Evolutionary conservation across 768 basidiomycete species (phyloP).

Genomic region (Mycena rosella): DNA sequence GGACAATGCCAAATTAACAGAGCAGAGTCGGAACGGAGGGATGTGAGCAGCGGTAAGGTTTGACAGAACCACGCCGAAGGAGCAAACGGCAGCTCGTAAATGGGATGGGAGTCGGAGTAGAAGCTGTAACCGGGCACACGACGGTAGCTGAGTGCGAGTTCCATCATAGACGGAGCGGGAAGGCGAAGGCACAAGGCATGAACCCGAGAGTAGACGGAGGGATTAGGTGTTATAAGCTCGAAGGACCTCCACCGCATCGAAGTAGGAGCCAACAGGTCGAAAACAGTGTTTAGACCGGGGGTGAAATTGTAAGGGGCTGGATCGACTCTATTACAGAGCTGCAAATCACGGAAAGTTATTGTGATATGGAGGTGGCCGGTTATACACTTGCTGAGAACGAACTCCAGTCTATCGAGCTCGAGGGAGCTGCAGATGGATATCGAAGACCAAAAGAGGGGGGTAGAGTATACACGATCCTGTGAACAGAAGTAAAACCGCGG

Average conservation of each 20-base stretch:
- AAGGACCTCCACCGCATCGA: neutral
- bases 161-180: neutral
- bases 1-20: no score
- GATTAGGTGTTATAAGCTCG: neutral
- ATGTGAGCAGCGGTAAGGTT: neutral
- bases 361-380: neutral
- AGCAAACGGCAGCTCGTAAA: neutral
- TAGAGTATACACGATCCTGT: neutral
- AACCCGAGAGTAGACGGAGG: neutral
- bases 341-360: neutral
- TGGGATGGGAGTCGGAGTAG: neutral
- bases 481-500: no score
- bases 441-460: no score
- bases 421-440: no score
- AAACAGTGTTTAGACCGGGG: neutral
- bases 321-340: no score
- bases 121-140: neutral
- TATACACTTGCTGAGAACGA: no score
- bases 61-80: neutral
- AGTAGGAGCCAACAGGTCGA: neutral
- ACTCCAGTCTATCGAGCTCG: no score
- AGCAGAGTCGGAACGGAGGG: neutral
- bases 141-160: neutral
- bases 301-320: no score
- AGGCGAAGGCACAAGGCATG: neutral